Evolutionary conservation across 2,329 filamentous ascomycete genomes (phyloP).

Genomic region (Pseudogymnoascus sp.): DNA sequence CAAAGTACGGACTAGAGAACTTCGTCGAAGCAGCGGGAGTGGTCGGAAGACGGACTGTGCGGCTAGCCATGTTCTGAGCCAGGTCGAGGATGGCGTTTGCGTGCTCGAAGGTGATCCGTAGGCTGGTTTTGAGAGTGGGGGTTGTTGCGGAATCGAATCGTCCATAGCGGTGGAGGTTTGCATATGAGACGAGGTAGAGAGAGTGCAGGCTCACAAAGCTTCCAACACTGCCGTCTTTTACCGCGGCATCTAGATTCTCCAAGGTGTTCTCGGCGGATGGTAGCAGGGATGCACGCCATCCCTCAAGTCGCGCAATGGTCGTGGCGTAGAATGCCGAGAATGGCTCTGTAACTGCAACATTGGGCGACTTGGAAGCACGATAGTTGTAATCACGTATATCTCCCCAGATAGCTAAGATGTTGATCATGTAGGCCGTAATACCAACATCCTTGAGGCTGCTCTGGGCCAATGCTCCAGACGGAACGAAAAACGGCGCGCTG

Average conservation of each 20-base stretch:
- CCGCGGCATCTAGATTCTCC: constrained; percentile 51
- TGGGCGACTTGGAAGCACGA: constrained; percentile 41
- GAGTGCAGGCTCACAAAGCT: constrained; percentile 60
- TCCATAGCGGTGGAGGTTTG: constrained; percentile 60
- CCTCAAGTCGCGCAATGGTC: constrained; percentile 46
- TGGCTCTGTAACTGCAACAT: constrained; percentile 27
- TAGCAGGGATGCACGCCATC: constrained; percentile 55
- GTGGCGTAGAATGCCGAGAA: constrained; percentile 44
- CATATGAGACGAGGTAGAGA: constrained; percentile 57
- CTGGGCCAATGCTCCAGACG: constrained; percentile 37
- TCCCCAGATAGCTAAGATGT: constrained; percentile 60
- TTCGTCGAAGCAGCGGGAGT: constrained; percentile 9
- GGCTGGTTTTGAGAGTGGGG: constrained; percentile 39
- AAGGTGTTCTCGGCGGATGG: constrained; percentile 47
- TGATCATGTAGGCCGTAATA: constrained; percentile 54
- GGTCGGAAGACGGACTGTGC: constrained; percentile 26
- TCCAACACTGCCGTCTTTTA: constrained; percentile 48
- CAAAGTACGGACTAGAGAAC: constrained; percentile 55
- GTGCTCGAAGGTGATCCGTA: constrained; percentile 45
- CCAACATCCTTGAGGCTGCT: constrained; percentile 35
- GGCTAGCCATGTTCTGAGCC: constrained; percentile 36
- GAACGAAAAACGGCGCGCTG: constrained; percentile 55
- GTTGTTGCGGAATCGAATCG: constrained; percentile 38
- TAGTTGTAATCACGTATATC: constrained; percentile 57
- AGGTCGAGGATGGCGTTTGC: constrained; percentile 48